phyloP scores from a whole-genome alignment of 345 rosid species.

The Brassica cretica region DNA sequence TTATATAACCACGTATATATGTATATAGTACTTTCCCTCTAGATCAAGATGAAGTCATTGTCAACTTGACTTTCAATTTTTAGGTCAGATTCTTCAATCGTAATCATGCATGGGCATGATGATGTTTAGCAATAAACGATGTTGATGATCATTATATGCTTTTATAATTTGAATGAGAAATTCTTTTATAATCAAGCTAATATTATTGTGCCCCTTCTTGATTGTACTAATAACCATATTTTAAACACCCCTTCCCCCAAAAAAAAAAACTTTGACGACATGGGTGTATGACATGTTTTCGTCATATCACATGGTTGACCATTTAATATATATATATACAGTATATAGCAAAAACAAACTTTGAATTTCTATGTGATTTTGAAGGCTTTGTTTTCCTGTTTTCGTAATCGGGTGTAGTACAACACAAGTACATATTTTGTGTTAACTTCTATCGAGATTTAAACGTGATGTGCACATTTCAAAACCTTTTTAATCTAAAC shows the following conservation, averaged over 20 bases:
- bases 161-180: constrained; percentile 5
- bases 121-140: constrained; percentile 28
- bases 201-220: constrained; percentile 20
- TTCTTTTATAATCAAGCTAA: neutral
- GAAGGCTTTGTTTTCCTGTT: neutral
- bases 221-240: constrained; percentile 2
- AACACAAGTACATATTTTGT: neutral
- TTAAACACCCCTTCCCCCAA: neutral
- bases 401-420: neutral
- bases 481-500: neutral
- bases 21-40: neutral
- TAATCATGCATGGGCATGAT: constrained; percentile 32
- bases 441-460: neutral
- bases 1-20: neutral
- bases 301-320: constrained; percentile 26
- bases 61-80: constrained; percentile 9
- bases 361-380: no score
- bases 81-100: constrained; percentile 12
- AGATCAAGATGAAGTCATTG: constrained; percentile 32
- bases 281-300: constrained; percentile 21
- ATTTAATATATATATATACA: neutral
- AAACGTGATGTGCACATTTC: neutral
- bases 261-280: constrained; percentile 18
- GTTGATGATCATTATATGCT: constrained; percentile 18
- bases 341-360: no score